Percentiles rank a stretch among this genome's conserved stretches.
Conservation (phyloP, 345 rosid species). For the Hibiscus tridactylites region DNA sequence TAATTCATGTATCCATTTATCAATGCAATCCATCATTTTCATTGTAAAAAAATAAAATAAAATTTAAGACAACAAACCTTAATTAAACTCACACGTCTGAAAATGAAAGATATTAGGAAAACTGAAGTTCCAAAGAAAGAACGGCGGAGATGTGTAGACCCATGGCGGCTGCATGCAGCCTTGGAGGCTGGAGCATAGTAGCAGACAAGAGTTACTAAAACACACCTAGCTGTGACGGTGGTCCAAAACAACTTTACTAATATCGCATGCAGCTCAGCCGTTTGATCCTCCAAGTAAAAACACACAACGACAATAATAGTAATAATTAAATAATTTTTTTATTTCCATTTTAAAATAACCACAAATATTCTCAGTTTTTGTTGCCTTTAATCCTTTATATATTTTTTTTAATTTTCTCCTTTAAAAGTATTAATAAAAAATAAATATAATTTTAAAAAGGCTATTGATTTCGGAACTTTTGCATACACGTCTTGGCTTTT, state of each 20-base stretch:
- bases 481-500: conserved; percentile 1
- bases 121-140: background rate
- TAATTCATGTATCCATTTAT: too few species aligned
- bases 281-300: background rate
- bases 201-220: background rate
- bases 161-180: background rate
- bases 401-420: too few species aligned
- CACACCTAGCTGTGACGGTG: conserved; percentile 33
- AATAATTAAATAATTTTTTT: background rate
- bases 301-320: background rate
- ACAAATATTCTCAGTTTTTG: background rate
- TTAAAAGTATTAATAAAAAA: too few species aligned
- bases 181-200: conserved; percentile 6
- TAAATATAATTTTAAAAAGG: too few species aligned
- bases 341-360: background rate
- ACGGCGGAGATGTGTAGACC: conserved; percentile 11
- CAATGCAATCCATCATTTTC: too few species aligned
- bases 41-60: background rate
- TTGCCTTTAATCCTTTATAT: background rate
- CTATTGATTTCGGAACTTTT: conserved; percentile 19
- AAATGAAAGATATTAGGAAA: background rate
- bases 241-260: conserved; percentile 34
- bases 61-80: background rate
- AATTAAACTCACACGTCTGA: background rate
- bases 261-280: conserved; percentile 41